Conservation (phyloP, 176 grass and related monocot genomes). For the Zoysia japonica region DNA sequence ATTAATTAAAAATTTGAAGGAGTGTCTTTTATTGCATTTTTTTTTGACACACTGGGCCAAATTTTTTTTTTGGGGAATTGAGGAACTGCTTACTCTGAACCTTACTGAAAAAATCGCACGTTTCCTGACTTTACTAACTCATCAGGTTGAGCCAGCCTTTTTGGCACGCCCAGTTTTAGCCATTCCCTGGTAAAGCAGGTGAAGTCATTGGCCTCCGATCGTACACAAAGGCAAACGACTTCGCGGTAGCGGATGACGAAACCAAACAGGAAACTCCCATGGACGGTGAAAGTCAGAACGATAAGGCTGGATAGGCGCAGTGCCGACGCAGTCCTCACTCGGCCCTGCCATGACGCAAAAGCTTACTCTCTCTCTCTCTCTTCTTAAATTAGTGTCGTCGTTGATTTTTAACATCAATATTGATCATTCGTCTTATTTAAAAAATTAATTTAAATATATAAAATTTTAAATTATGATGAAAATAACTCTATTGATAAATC, state of each 20-base stretch:
- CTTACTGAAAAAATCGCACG: conserved; percentile 12
- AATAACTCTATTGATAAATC: too few species aligned
- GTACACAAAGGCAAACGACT: conserved; percentile 27
- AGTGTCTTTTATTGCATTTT: neutral
- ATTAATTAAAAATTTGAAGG: too few species aligned
- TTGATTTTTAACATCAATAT: too few species aligned
- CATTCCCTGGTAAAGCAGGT: conserved; percentile 36
- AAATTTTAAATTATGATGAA: too few species aligned
- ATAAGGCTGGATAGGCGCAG: conserved; percentile 36
- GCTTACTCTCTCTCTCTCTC: too few species aligned
- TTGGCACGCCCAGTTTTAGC: conserved; percentile 46
- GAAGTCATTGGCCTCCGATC: conserved; percentile 22
- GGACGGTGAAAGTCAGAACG: conserved; percentile 42
- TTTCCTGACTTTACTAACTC: conserved; percentile 14
- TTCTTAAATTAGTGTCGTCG: too few species aligned
- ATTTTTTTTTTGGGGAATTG: neutral
- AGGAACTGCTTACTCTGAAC: neutral
- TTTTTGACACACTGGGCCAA: neutral
- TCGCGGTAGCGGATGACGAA: neutral
- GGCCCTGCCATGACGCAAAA: too few species aligned
- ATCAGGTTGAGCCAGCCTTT: conserved; percentile 3
- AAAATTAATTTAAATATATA: too few species aligned
- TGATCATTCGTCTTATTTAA: too few species aligned
- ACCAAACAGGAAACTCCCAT: conserved; percentile 38
- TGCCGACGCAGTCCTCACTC: neutral